A percentile compares a stretch with the other conserved stretches of the same genome.
Conservation (phyloP, 163 green algal genomes). For the Chloromonas sp. region DNA sequence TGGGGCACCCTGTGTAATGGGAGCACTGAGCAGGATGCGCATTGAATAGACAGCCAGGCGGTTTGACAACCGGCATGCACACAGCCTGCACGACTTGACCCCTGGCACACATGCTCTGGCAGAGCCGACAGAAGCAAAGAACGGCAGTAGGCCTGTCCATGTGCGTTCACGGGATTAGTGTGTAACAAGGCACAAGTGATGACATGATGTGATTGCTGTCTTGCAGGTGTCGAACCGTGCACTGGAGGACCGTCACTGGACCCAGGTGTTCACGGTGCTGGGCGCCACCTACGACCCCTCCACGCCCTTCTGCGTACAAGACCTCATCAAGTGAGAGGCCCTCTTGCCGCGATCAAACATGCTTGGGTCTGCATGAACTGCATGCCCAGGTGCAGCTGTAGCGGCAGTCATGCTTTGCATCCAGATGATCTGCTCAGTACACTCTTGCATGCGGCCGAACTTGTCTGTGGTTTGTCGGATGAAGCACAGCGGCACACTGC, state of each 20-base stretch:
- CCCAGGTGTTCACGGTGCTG: constrained; percentile 45
- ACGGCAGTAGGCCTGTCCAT: no score
- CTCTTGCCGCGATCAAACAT: background rate
- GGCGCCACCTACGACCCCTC: constrained; percentile 17
- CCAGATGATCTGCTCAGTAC: no score
- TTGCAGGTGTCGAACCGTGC: constrained; percentile 54
- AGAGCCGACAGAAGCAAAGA: no score
- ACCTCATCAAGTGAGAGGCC: constrained; percentile 44
- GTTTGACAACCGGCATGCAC: background rate
- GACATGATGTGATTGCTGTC: background rate
- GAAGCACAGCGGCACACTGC: no score
- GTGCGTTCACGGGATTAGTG: no score
- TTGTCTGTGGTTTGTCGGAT: no score
- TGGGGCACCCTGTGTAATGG: background rate
- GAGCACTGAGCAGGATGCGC: background rate
- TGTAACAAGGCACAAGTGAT: no score
- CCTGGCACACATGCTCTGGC: constrained; percentile 10
- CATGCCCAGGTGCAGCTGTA: background rate
- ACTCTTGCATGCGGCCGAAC: no score
- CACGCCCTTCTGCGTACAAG: constrained; percentile 36
- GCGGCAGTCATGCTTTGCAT: no score
- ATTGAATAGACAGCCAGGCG: no score
- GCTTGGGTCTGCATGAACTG: background rate
- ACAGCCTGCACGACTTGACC: background rate
- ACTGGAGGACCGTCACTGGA: constrained; percentile 61